These are phyloP conservation scores for Nitzschia inconspicua DNA, from an alignment of 108 stramenopile species.

Conservation along the genomic window DNA sequence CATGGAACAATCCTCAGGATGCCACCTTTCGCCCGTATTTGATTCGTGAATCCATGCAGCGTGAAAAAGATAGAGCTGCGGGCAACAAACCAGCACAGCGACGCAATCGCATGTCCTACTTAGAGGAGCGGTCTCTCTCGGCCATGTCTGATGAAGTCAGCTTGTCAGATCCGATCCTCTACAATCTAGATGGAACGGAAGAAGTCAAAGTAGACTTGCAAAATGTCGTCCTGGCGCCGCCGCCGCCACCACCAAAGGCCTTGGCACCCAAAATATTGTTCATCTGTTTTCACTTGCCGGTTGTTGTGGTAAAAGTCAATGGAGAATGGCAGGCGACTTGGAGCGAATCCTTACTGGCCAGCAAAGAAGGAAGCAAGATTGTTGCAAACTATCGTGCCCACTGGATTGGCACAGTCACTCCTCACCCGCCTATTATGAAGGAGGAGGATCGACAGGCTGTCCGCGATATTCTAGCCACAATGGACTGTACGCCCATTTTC, in stretches of 20 bases:
- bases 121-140: slow-evolving; percentile 1
- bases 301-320: slow-evolving; percentile 65
- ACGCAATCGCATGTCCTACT: not conserved
- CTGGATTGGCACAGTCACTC: slow-evolving; percentile 94
- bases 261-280: slow-evolving; percentile 62
- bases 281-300: slow-evolving; percentile 96
- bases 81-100: not conserved
- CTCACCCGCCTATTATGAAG: slow-evolving; percentile 51
- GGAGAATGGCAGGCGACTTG: slow-evolving; percentile 84
- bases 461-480: slow-evolving; percentile 55
- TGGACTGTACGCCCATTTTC: slow-evolving; percentile 96
- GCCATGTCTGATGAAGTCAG: slow-evolving; percentile 3
- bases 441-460: slow-evolving; percentile 79
- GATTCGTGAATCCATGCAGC: slow-evolving; percentile 38
- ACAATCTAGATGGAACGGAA: slow-evolving; percentile 15
- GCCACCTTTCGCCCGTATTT: slow-evolving; percentile 58
- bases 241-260: slow-evolving; percentile 9
- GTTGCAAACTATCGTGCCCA: slow-evolving; percentile 62
- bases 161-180: not conserved
- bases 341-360: slow-evolving; percentile 93
- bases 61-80: not conserved
- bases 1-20: slow-evolving; percentile 69
- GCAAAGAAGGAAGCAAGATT: slow-evolving; percentile 78
- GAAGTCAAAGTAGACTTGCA: slow-evolving; percentile 27
- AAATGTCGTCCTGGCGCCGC: slow-evolving; percentile 12